Evolutionary conservation across 805 yeast genomes (phyloP), one percentile per base, ranked within the genome.

Genomic region (Candida taoyuanica): DNA sequence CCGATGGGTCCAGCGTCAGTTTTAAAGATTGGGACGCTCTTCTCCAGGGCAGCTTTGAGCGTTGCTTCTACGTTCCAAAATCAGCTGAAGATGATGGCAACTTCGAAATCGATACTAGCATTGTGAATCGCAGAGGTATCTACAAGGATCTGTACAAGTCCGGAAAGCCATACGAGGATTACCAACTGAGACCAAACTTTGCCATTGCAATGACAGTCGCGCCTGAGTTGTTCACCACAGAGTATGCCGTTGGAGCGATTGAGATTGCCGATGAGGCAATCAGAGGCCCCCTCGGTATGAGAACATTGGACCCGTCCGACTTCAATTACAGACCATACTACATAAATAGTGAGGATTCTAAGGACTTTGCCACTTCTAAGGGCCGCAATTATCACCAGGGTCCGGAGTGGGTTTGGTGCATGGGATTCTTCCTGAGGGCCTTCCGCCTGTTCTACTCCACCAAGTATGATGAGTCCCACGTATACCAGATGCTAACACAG

Each of bases 371-470:
- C 1, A 88, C 97, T 0, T 72, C 97, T 2, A 87, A 88, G 62
- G 98, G 98, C 21, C 75, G 98, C 53, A 93, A 93, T 63, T 91
- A 91, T 59, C 98, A 91, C 61, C 98, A 91, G 64, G 98, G 98
- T 2, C 98, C 98, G 3, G 98, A 93, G 58, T 91, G 98, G 98
- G 84, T 85, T 24, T 91, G 97, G 97, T 74, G 79, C 42, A 70
- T 73, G 18, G 98, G 98, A 3, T 88, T 78, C 60, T 91, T 87
- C 56, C 63, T 93, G 48, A 74, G 97, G 46, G 95, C 98, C 0
- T 78, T 70, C 52, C 65, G 75, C 27, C 59, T 64, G 32, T 76
- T 82, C 55, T 77, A 79, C 49, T 53, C 58, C 41, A 53, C 52
- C 1, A 46, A 47, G 29, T 46, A 50, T 9, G 48, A 59, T 23